A percentile compares a stretch with the other conserved stretches of the same genome.
Conservation (phyloP, 176 grass and related monocot genomes). For the Bolboschoenus planiculmis region DNA sequence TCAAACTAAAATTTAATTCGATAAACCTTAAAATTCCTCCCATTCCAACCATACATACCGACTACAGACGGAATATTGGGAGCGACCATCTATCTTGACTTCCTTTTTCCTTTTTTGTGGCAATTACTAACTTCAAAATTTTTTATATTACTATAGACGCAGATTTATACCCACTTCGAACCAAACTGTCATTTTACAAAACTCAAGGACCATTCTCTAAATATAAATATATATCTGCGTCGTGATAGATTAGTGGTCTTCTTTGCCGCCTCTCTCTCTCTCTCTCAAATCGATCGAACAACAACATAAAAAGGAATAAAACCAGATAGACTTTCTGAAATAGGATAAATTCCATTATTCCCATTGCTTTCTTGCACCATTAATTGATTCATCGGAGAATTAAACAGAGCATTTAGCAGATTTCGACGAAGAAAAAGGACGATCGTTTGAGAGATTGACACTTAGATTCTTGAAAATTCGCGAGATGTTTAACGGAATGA, state of each 20-base stretch:
- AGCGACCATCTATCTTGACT: background rate
- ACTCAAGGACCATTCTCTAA: background rate
- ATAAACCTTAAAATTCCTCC: no score
- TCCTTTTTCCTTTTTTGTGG: background rate
- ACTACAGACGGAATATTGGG: no score
- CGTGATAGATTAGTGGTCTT: background rate
- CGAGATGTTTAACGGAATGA: slow-evolving; percentile 53
- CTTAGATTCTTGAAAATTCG: background rate
- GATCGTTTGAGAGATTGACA: slow-evolving; percentile 6
- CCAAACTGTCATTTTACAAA: background rate
- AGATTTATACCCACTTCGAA: background rate
- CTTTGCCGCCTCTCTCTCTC: background rate
- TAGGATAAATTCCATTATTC: background rate
- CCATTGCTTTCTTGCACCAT: background rate
- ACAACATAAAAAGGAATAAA: no score
- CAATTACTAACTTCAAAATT: background rate
- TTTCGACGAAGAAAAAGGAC: background rate
- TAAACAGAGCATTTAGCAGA: background rate
- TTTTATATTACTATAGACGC: no score
- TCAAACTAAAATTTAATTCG: no score
- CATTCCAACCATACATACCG: no score
- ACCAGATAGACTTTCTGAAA: background rate
- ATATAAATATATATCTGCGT: background rate
- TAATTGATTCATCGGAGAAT: background rate
- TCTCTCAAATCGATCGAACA: background rate